These are phyloP conservation scores for Saprolegnia diclina DNA, from an alignment of 352 stramenopile species.

Conservation along the genomic window DNA sequence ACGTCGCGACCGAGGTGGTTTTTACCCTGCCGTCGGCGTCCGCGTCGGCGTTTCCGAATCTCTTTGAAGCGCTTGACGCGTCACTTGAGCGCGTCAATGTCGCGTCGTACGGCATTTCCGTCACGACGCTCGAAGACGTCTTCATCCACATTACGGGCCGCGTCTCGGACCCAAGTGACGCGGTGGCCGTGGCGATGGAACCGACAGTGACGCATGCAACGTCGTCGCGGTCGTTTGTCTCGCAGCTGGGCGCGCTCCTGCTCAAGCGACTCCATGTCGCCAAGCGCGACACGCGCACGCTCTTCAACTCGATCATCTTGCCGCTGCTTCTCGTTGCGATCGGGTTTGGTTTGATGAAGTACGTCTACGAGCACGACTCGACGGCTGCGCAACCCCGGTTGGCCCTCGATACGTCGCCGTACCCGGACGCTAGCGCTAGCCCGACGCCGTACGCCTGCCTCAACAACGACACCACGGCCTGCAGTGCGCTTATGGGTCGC, in stretches of 20 bases:
- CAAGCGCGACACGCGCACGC: conserved; percentile 50
- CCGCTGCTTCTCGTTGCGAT: conserved; percentile 60
- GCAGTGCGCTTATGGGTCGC: background rate
- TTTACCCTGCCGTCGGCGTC: conserved; percentile 65
- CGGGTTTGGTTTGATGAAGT: conserved; percentile 42
- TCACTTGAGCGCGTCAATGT: conserved; percentile 50
- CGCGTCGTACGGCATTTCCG: too few species aligned
- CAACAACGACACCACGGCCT: background rate
- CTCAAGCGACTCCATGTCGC: conserved; percentile 49
- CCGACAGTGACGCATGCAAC: too few species aligned
- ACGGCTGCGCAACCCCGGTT: background rate
- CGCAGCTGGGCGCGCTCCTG: conserved; percentile 53
- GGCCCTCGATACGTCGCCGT: background rate
- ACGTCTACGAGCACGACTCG: background rate
- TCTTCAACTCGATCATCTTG: conserved; percentile 65
- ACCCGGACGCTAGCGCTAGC: background rate
- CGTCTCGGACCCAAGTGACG: too few species aligned
- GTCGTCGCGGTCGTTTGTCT: conserved; percentile 12
- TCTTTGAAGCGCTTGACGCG: conserved; percentile 74
- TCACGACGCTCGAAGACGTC: conserved; percentile 85
- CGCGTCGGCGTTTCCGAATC: conserved; percentile 43
- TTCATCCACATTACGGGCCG: conserved; percentile 84
- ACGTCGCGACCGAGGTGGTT: conserved; percentile 67
- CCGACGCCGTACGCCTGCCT: background rate
- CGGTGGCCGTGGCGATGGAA: background rate